Conservation (phyloP, 257 asterid genomes). For the Primulina eburnea region DNA sequence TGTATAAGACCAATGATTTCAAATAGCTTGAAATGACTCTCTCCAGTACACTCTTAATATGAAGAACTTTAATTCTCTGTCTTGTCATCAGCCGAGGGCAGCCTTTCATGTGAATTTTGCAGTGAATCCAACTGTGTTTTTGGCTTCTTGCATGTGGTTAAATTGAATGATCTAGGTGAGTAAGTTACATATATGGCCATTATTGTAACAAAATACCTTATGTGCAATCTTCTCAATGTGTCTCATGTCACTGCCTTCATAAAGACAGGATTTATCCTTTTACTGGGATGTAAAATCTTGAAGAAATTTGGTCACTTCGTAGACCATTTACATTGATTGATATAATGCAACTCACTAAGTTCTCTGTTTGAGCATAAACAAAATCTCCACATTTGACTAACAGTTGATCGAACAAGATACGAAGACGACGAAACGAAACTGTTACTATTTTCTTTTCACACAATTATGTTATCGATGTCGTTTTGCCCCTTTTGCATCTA, state of each 20-base stretch:
- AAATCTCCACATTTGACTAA: too few relatives aligned
- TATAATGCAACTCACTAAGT: neutral
- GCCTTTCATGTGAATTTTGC: constrained; percentile 87
- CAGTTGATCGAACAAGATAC: constrained; percentile 1
- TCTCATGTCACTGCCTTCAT: constrained; percentile 38
- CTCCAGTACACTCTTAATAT: constrained; percentile 35
- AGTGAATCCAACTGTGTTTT: constrained; percentile 86
- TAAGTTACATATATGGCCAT: constrained; percentile 24
- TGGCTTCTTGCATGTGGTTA: constrained; percentile 62
- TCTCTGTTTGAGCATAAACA: neutral
- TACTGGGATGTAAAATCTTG: neutral
- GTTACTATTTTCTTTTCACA: neutral
- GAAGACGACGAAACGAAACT: neutral
- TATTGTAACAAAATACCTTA: constrained; percentile 24
- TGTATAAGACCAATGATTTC: constrained; percentile 57
- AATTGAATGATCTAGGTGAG: constrained; percentile 22
- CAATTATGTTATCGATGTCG: neutral
- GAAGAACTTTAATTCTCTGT: constrained; percentile 56
- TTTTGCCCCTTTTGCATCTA: neutral
- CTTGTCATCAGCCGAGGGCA: constrained; percentile 60
- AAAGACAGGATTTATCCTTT: constrained; percentile 20
- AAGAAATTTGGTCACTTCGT: neutral
- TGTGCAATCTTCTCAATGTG: constrained; percentile 28
- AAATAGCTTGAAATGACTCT: constrained; percentile 40
- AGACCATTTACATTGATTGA: neutral